Percentiles rank a stretch among this genome's conserved stretches.
Conservation (phyloP, 2,329 filamentous ascomycete species). For the Metarhizium anisopliae region DNA sequence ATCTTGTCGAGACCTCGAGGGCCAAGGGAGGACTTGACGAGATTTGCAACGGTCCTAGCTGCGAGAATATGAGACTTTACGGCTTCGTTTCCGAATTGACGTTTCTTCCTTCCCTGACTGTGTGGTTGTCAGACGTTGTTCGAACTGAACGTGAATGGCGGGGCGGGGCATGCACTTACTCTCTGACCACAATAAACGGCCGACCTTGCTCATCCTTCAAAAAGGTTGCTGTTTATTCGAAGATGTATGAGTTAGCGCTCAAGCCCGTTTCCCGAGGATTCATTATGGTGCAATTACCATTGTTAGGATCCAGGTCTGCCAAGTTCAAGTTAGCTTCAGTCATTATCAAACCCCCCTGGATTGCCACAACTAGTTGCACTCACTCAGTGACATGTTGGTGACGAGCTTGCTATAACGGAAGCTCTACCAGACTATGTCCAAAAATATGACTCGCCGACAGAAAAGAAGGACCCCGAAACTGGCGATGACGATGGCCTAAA, state of each 20-base stretch:
- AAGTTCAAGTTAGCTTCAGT: slow-evolving; percentile 24
- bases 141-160: slow-evolving; percentile 25
- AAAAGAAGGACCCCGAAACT: slow-evolving; percentile 13
- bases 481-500: slow-evolving; percentile 14
- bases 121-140: slow-evolving; percentile 12
- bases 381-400: slow-evolving; percentile 31
- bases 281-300: slow-evolving; percentile 43
- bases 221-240: slow-evolving; percentile 47
- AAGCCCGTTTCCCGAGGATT: neutral
- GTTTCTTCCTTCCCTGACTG: slow-evolving; percentile 95
- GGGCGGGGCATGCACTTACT: slow-evolving; percentile 43
- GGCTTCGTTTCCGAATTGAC: slow-evolving; percentile 91
- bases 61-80: slow-evolving; percentile 98
- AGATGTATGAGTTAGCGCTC: slow-evolving; percentile 11
- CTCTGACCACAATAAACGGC: slow-evolving; percentile 96
- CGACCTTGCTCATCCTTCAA: slow-evolving; percentile 96
- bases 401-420: slow-evolving; percentile 16
- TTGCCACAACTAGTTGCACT: slow-evolving; percentile 18
- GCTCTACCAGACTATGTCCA: slow-evolving; percentile 11
- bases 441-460: slow-evolving; percentile 5
- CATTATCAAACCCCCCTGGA: slow-evolving; percentile 12
- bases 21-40: slow-evolving; percentile 94
- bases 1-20: slow-evolving; percentile 98
- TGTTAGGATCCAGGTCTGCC: slow-evolving; percentile 72
- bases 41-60: slow-evolving; percentile 89